A percentile compares a stretch with the other conserved stretches of the same genome.
phyloP scores from a whole-genome alignment of 179 eudicot genomes.

The Heliamphora pulchella region DNA sequence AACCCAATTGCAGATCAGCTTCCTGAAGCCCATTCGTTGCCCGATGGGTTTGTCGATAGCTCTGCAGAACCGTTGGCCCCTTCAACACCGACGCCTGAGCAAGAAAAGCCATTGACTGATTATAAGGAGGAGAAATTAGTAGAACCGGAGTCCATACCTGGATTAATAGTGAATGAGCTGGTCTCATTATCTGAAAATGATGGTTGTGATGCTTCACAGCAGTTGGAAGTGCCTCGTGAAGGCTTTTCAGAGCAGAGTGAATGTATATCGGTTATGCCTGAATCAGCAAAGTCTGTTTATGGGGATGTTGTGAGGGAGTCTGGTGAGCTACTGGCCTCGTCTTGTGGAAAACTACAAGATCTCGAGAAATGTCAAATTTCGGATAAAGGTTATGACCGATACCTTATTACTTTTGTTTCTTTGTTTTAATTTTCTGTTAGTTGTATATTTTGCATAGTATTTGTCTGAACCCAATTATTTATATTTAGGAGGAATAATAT shows the following conservation, averaged over 20 bases:
- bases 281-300: conserved; percentile 21
- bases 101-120: conserved; percentile 30
- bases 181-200: conserved; percentile 7
- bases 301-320: conserved; percentile 16
- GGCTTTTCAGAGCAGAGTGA: conserved; percentile 26
- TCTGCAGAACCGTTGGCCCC: conserved; percentile 37
- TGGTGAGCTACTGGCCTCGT: conserved; percentile 11
- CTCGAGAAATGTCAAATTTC: conserved; percentile 24
- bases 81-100: conserved; percentile 33
- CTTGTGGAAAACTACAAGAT: conserved; percentile 25
- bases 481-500: not conserved
- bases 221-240: conserved; percentile 30
- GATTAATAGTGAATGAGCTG: conserved; percentile 25
- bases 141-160: conserved; percentile 30
- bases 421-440: not conserved
- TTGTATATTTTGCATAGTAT: not conserved
- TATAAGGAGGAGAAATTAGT: conserved; percentile 37
- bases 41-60: conserved; percentile 91
- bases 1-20: conserved; percentile 54
- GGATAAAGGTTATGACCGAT: conserved; percentile 27
- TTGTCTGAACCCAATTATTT: not conserved
- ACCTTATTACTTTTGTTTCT: not conserved
- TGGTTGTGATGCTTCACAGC: conserved; percentile 28
- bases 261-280: conserved; percentile 19
- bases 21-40: conserved; percentile 79